Evolutionary conservation across 768 basidiomycete species (phyloP).

Genomic region (Leccinum fibrillosum): DNA sequence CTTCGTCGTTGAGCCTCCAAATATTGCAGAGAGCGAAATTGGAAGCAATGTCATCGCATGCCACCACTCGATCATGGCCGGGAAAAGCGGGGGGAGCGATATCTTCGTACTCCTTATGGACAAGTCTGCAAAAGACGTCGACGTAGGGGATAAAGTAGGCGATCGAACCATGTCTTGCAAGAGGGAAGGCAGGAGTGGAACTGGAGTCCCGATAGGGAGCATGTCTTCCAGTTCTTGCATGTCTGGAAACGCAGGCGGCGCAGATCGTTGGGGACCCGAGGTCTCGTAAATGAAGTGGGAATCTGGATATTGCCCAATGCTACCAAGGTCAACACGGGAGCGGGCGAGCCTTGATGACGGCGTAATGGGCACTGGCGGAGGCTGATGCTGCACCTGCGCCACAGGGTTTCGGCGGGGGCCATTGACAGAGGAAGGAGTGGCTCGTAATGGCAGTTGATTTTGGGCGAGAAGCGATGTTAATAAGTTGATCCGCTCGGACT

Average conservation of each 20-base stretch:
- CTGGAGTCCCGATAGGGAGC: slow-evolving; percentile 34
- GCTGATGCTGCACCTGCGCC: slow-evolving; percentile 45
- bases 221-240: slow-evolving; percentile 23
- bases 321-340: slow-evolving; percentile 43
- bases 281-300: slow-evolving; percentile 72
- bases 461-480: slow-evolving; percentile 71
- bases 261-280: slow-evolving; percentile 40
- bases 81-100: slow-evolving; percentile 26
- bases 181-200: slow-evolving; percentile 69
- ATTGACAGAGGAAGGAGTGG: slow-evolving; percentile 15
- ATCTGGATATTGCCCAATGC: slow-evolving; percentile 42
- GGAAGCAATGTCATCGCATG: slow-evolving; percentile 26
- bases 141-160: slow-evolving; percentile 61
- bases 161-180: slow-evolving; percentile 72
- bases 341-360: slow-evolving; percentile 38
- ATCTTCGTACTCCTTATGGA: slow-evolving; percentile 54
- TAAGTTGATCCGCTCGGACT: slow-evolving; percentile 79
- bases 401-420: slow-evolving; percentile 41
- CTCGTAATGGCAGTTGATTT: slow-evolving; percentile 37
- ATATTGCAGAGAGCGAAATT: slow-evolving; percentile 48
- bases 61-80: slow-evolving; percentile 26
- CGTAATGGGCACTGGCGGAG: slow-evolving; percentile 37
- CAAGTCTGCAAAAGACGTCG: slow-evolving; percentile 62
- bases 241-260: slow-evolving; percentile 34
- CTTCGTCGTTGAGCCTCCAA: slow-evolving; percentile 72